Base-by-base conservation (phyloP, 768 basidiomycete species). In the Panus rudis region DNA sequence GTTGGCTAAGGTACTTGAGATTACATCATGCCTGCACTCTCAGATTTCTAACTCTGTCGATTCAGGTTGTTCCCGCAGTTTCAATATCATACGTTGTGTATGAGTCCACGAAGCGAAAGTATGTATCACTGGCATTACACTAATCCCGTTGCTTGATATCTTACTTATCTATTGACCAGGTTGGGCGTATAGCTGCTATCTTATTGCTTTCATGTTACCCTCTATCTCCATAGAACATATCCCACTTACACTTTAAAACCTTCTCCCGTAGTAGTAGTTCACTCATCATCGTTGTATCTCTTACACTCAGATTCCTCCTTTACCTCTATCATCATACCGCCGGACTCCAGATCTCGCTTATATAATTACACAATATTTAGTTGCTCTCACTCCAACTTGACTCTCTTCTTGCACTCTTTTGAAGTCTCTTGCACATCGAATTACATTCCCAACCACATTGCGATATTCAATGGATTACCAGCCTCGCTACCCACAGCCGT, bases 61-160 rank as follows among this genome's bases (percentile, higher is more conserved):
- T 34, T 25, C 53, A 90, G 87, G 94, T 98, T 46, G 82, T 96
- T 34, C 94, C 94, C 39, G 84, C 92, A 4, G 94, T 98, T 32
- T 94, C 92, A 6, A 97, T 98, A 65, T 91, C 91, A 47, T 96
- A 96, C 65, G 81, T 96, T 30, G 93, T 96, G 49, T 92, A 92
- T 63, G 89, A 92, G 60, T 79, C 86, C 54, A 81, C 75, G 54
- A 92, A 89, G 69, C 75, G 82, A 61, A 82, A 71, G 89, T 84
- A 43, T 49, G 78, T 63, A 23, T 22, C 20, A 42, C 42, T 35
- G 8, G 10, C 16, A 35, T n/a, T n/a, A n/a, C n/a, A n/a, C n/a
- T n/a, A 35, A 35, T 35, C 8, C n/a, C 21, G 7, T 8, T n/a
- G n/a, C n/a, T n/a, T n/a, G n/a, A n/a, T n/a, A n/a, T n/a, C n/a